Evolutionary conservation across 495 filamentous ascomycete genomes (phyloP), one percentile per base, ranked within the genome.

Genomic region (Lasiosphaeris hirsuta): DNA sequence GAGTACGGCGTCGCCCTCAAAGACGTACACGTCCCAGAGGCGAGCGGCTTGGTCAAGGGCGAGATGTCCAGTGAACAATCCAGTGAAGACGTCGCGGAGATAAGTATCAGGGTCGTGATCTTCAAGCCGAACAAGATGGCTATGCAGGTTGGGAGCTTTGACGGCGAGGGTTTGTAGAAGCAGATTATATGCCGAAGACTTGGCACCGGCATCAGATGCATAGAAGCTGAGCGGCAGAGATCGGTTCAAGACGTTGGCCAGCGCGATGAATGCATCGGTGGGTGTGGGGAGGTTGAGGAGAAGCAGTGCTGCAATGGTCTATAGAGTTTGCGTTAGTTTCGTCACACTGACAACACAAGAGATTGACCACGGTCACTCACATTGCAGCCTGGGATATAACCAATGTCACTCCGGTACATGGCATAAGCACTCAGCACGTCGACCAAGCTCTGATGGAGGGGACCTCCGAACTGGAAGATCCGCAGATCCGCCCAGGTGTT

Each of bases 401-500:
- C 93, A 58, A 97, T 90, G 69, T 98, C 94, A 59, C 85, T 87
- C 57, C 94, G 84, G 72, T 98, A 97, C 89, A 95, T 91, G 41
- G 85, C 83, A 69, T 97, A 97, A 6, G 94, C 94, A 59, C 86
- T 82, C 48, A 96, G 76, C 3, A 97, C 86, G 71, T 97, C 88
- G 19, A 89, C 71, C 10, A 97, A 76, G 35, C 81, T 83, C 37
- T 84, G 76, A 59, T 94, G 84, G n/a, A 96, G 72, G 2, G 92
- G 91, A 0, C 81, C 89, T 15, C 83, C 80, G 44, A 80, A 79
- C 65, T 90, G 87, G 72, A 96, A 97, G 58, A 96, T 89, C 56
- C 86, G 86, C 59, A 96, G 75, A 40, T 95, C 90, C 0, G 86
- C 84, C 75, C 89, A 96, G 7, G 88, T 88, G 53, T 76, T 65